phyloP scores from a whole-genome alignment of 768 basidiomycete species.

The Collybia nuda region DNA sequence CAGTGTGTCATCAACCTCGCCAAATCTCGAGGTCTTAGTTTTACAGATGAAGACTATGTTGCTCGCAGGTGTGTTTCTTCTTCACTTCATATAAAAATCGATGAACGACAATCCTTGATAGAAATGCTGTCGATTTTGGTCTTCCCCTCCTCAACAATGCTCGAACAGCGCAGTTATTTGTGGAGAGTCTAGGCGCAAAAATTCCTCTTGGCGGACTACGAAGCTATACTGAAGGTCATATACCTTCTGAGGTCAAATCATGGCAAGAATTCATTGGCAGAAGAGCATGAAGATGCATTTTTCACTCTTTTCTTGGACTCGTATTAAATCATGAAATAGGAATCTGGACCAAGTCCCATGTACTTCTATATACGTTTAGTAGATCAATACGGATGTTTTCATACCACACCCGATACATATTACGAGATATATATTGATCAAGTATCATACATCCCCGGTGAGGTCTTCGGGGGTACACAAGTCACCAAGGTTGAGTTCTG shows the following conservation, averaged over 20 bases:
- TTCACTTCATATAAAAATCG: neutral
- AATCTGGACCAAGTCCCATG: conserved; percentile 4
- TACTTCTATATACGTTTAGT: too few species aligned
- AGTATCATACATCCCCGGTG: neutral
- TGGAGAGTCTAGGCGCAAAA: conserved; percentile 83
- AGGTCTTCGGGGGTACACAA: conserved; percentile 53
- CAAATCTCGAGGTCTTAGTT: conserved; percentile 68
- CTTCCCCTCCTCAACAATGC: conserved; percentile 90
- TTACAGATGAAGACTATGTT: conserved; percentile 93
- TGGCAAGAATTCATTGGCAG: conserved; percentile 89
- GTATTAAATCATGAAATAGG: conserved; percentile 19
- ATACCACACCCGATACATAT: conserved; percentile 3
- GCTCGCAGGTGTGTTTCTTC: conserved; percentile 69
- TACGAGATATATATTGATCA: neutral
- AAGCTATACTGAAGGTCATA: conserved; percentile 81
- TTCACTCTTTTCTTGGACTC: conserved; percentile 5
- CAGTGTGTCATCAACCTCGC: conserved; percentile 94
- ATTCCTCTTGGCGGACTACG: conserved; percentile 77
- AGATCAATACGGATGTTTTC: conserved; percentile 5
- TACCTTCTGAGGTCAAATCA: conserved; percentile 88
- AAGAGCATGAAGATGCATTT: conserved; percentile 43
- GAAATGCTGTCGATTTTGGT: conserved; percentile 96
- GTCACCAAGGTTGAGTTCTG: conserved; percentile 44
- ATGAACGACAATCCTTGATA: conserved; percentile 21
- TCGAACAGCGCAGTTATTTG: conserved; percentile 85